Conservation (phyloP, 2,329 filamentous ascomycete species). For the Drechslera avenae region DNA sequence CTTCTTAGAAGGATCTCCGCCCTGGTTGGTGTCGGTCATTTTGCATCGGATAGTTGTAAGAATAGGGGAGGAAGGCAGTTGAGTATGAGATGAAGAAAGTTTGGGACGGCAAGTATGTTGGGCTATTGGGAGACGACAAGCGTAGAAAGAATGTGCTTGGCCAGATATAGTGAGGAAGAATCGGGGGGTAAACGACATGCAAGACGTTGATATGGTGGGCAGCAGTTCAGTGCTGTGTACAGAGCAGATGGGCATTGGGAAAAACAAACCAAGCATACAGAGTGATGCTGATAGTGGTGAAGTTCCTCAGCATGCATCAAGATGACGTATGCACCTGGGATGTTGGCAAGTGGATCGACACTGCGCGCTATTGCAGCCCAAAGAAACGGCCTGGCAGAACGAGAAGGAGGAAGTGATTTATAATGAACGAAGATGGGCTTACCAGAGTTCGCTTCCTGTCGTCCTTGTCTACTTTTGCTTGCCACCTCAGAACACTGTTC, state of each 20-base stretch:
- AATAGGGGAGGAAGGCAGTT: neutral
- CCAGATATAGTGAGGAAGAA: neutral
- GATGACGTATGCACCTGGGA: slow-evolving; percentile 18
- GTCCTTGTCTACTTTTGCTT: slow-evolving; percentile 69
- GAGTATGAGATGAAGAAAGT: neutral
- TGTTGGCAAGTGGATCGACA: slow-evolving; percentile 3
- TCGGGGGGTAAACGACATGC: slow-evolving; percentile 13
- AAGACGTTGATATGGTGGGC: neutral
- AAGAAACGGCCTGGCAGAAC: slow-evolving; percentile 1
- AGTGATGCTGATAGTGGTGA: slow-evolving; percentile 1
- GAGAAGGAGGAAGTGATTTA: neutral
- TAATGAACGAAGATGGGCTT: slow-evolving; percentile 15
- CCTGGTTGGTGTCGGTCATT: slow-evolving; percentile 57
- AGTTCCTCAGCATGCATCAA: slow-evolving; percentile 13
- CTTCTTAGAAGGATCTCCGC: slow-evolving; percentile 61
- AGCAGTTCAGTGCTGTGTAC: neutral
- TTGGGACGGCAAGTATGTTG: neutral
- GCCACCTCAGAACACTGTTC: slow-evolving; percentile 72
- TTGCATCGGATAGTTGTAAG: slow-evolving; percentile 25
- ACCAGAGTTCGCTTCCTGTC: slow-evolving; percentile 60
- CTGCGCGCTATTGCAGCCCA: slow-evolving; percentile 5
- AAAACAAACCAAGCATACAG: slow-evolving; percentile 1
- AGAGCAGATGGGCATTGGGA: neutral
- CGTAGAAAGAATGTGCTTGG: neutral
- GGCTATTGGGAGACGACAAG: neutral